A percentile compares a stretch with the other conserved stretches of the same genome.
phyloP scores from a whole-genome alignment of 2,329 filamentous ascomycete species.

The Fusarium illudens region DNA sequence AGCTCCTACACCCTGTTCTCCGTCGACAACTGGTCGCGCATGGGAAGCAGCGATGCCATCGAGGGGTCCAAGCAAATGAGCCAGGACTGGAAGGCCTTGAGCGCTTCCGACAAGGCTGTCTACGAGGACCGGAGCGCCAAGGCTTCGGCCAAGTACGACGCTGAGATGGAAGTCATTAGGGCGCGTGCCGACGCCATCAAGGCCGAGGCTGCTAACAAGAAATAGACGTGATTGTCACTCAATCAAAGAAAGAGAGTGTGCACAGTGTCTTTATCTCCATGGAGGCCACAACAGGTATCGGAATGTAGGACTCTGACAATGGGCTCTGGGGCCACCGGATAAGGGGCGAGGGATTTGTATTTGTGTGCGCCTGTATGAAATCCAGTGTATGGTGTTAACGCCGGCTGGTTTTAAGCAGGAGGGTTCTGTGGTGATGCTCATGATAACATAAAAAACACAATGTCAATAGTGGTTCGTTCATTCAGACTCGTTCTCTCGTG shows the following conservation, averaged over 20 bases:
- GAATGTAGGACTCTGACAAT: constrained; percentile 8
- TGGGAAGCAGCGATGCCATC: constrained; percentile 33
- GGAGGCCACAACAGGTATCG: neutral
- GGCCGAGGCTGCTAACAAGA: constrained; percentile 36
- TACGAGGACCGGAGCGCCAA: constrained; percentile 47
- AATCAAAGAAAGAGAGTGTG: constrained; percentile 5
- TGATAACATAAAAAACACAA: neutral
- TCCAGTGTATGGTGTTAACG: constrained; percentile 11
- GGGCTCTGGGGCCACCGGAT: constrained; percentile 5
- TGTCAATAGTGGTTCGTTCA: neutral
- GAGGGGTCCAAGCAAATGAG: constrained; percentile 36
- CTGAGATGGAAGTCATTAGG: constrained; percentile 37
- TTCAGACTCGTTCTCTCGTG: neutral
- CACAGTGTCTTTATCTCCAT: neutral
- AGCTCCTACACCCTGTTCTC: constrained; percentile 50
- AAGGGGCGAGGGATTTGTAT: constrained; percentile 8
- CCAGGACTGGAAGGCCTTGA: constrained; percentile 55
- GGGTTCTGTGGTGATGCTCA: neutral
- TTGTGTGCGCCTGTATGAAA: constrained; percentile 16
- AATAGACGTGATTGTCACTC: constrained; percentile 14
- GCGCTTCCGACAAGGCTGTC: constrained; percentile 52
- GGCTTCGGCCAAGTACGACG: constrained; percentile 19
- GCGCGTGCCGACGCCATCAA: constrained; percentile 45
- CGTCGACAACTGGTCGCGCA: constrained; percentile 49
- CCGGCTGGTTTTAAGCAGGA: constrained; percentile 1